Evolutionary conservation across 2,329 filamentous ascomycete species (phyloP).

Genomic region (Capronia americana): DNA sequence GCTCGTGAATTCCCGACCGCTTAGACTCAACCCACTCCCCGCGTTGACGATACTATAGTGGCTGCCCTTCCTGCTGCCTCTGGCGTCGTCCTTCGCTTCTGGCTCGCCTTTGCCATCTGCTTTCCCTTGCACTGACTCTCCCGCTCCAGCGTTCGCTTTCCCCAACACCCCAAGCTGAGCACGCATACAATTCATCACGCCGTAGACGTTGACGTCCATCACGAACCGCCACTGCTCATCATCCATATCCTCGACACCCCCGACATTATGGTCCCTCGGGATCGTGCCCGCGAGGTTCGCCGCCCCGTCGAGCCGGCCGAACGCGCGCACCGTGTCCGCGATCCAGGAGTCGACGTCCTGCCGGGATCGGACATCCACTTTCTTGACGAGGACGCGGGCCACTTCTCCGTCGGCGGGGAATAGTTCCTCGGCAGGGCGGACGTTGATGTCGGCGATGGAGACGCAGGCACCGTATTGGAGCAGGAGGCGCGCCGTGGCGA

Average conservation of each 20-base stretch:
- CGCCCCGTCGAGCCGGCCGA: slow-evolving; percentile 47
- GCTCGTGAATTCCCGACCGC: slow-evolving; percentile 47
- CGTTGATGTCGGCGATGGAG: slow-evolving; percentile 26
- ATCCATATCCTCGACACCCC: slow-evolving; percentile 45
- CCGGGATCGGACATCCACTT: slow-evolving; percentile 44
- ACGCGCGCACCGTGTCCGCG: slow-evolving; percentile 43
- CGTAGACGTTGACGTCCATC: slow-evolving; percentile 50
- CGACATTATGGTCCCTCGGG: slow-evolving; percentile 28
- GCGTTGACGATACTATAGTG: slow-evolving; percentile 51
- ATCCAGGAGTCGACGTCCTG: slow-evolving; percentile 46
- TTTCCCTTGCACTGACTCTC: no score
- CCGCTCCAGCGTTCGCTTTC: slow-evolving; percentile 28
- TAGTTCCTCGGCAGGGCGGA: slow-evolving; percentile 7
- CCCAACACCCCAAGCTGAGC: slow-evolving; percentile 52
- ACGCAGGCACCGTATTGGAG: slow-evolving; percentile 25
- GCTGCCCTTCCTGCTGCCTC: neutral
- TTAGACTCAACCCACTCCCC: slow-evolving; percentile 48
- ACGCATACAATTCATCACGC: slow-evolving; percentile 49
- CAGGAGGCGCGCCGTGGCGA: slow-evolving; percentile 67
- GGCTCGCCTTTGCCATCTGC: neutral
- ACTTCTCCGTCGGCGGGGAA: slow-evolving; percentile 1
- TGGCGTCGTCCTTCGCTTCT: neutral
- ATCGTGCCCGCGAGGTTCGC: slow-evolving; percentile 49
- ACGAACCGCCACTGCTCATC: slow-evolving; percentile 48
- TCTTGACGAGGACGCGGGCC: slow-evolving; percentile 11